Evolutionary conservation across 106 monocot species (phyloP).

Genomic region (Allium cepa): DNA sequence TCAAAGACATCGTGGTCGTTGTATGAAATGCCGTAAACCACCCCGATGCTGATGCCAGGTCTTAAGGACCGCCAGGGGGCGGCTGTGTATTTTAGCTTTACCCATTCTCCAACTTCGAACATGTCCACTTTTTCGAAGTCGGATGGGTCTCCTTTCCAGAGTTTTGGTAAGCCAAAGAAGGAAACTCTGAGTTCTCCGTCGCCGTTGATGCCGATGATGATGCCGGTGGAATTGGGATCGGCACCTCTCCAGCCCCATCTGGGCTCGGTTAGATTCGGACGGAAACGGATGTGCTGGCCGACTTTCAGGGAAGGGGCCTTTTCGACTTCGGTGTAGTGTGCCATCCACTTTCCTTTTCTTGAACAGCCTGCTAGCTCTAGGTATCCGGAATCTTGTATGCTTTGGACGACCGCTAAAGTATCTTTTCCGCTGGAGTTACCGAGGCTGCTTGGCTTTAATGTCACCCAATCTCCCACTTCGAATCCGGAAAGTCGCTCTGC

Average conservation of each 20-base stretch:
- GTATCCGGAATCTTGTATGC: conserved; percentile 92
- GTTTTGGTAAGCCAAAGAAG: conserved; percentile 55
- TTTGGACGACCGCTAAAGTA: conserved; percentile 91
- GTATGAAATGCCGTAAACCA: conserved; percentile 83
- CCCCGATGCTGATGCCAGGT: conserved; percentile 64
- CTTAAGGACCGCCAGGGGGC: conserved; percentile 63
- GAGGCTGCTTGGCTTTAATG: conserved; percentile 52
- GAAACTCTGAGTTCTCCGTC: conserved; percentile 90
- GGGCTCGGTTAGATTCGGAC: conserved; percentile 68
- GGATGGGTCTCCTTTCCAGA: conserved; percentile 92
- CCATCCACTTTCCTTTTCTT: conserved; percentile 80
- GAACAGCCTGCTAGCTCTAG: conserved; percentile 92
- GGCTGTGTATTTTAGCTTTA: conserved; percentile 47
- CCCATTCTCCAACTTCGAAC: conserved; percentile 93
- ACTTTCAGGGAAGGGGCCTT: conserved; percentile 65
- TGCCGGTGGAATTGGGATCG: conserved; percentile 65
- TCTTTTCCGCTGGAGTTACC: conserved; percentile 73
- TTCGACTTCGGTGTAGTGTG: conserved; percentile 93
- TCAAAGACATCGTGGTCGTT: conserved; percentile 59
- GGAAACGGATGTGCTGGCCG: conserved; percentile 78
- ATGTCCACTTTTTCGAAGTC: conserved; percentile 82
- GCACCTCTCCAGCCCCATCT: conserved; percentile 99
- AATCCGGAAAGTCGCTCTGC: conserved; percentile 88
- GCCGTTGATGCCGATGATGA: conserved; percentile 74
- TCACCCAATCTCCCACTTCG: conserved; percentile 99